Evolutionary conservation across 441 rosid genomes (phyloP).

Genomic region (Omphalea diandra): DNA sequence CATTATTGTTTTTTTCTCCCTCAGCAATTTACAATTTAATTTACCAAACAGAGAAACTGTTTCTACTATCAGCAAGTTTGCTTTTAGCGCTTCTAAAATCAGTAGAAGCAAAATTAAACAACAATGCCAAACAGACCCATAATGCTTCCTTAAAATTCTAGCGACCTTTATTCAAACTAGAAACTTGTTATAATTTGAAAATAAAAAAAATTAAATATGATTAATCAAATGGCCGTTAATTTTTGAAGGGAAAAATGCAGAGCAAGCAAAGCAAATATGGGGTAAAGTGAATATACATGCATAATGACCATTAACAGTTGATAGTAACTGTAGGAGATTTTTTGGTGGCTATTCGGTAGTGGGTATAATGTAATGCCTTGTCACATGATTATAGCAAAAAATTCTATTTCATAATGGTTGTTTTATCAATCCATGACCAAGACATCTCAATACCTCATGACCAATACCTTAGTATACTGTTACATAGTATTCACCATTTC

Average conservation of each 20-base stretch:
- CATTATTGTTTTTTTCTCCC: too few relatives aligned
- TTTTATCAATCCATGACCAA: constrained; percentile 2
- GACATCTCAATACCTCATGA: background rate
- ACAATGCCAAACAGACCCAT: too few relatives aligned
- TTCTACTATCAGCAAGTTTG: too few relatives aligned
- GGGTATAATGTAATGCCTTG: background rate
- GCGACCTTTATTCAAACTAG: background rate
- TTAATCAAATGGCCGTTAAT: background rate
- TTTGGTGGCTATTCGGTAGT: background rate
- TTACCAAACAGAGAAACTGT: too few relatives aligned
- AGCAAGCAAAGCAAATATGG: background rate
- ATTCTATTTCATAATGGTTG: background rate
- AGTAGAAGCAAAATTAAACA: too few relatives aligned
- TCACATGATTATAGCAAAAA: background rate
- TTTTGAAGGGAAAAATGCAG: too few relatives aligned
- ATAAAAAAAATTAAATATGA: background rate
- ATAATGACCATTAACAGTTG: background rate
- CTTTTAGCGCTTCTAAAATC: too few relatives aligned
- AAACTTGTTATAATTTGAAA: too few relatives aligned
- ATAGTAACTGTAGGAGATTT: background rate
- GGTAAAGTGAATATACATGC: background rate
- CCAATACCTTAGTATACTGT: constrained; percentile 5
- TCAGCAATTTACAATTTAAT: too few relatives aligned
- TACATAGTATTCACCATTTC: constrained; percentile 33
- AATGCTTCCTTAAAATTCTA: background rate